phyloP scores from a whole-genome alignment of 2,329 filamentous ascomycete species.

The Phaeosphaeria sp. region DNA sequence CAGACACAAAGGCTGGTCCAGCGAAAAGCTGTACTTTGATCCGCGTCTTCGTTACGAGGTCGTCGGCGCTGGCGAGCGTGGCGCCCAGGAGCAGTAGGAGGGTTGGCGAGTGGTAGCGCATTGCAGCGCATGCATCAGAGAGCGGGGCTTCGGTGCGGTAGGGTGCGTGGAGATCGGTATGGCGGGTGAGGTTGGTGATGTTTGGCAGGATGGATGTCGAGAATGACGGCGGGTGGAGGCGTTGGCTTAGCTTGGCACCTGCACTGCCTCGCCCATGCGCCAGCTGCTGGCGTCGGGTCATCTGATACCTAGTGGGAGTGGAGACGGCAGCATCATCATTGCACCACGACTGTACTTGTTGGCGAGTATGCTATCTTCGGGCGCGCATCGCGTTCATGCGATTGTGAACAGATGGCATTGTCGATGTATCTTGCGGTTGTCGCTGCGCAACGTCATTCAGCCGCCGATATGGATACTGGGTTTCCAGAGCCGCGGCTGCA shows the following conservation, averaged over 20 bases:
- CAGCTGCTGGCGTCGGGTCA: not conserved
- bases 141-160: not conserved
- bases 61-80: conserved; percentile 14
- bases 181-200: not conserved
- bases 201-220: not conserved
- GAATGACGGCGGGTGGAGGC: not conserved
- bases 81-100: conserved; percentile 11
- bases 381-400: not conserved
- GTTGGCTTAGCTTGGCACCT: not conserved
- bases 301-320: no score
- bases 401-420: no score
- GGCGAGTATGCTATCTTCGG: no score
- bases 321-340: not conserved
- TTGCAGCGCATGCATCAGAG: conserved; percentile 15
- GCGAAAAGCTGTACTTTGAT: conserved; percentile 47
- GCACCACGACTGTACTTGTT: not conserved
- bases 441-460: not conserved
- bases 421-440: not conserved
- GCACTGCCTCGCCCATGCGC: not conserved
- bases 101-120: conserved; percentile 8
- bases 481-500: not conserved
- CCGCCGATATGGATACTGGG: not conserved
- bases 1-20: conserved; percentile 38
- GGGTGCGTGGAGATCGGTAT: not conserved
- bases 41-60: conserved; percentile 27